Evolutionary conservation across 2,329 filamentous ascomycete genomes (phyloP).

Genomic region (Pestalotiopsis sp.): DNA sequence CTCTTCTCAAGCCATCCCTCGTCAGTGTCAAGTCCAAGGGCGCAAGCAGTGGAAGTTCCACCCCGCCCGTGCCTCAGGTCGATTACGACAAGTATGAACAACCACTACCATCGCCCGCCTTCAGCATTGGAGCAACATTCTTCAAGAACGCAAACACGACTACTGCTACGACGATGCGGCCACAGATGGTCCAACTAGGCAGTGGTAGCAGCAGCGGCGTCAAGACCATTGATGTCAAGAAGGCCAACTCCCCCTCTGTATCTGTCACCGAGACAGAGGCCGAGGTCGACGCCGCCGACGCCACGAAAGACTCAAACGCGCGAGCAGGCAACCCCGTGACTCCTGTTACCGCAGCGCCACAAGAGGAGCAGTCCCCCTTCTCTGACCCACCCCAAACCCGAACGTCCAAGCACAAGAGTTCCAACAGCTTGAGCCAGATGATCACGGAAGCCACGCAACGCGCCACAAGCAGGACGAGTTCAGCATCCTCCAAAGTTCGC

Average conservation of each 20-base stretch:
- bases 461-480: slow-evolving; percentile 37
- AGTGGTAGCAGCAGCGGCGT: slow-evolving; percentile 37
- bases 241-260: slow-evolving; percentile 23
- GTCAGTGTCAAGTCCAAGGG: slow-evolving; percentile 84
- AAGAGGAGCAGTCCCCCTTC: slow-evolving; percentile 60
- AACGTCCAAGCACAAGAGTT: slow-evolving; percentile 37
- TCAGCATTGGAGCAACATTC: slow-evolving; percentile 71
- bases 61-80: slow-evolving; percentile 75
- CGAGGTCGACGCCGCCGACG: slow-evolving; percentile 16
- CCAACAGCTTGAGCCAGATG: slow-evolving; percentile 55
- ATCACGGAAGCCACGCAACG: slow-evolving; percentile 54
- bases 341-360: slow-evolving; percentile 52
- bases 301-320: slow-evolving; percentile 42
- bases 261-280: slow-evolving; percentile 24
- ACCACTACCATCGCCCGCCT: slow-evolving; percentile 50
- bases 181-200: slow-evolving; percentile 63
- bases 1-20: slow-evolving; percentile 86
- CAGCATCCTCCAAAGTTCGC: slow-evolving; percentile 19
- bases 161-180: slow-evolving; percentile 59
- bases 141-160: slow-evolving; percentile 64
- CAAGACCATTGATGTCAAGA: slow-evolving; percentile 40
- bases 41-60: slow-evolving; percentile 52
- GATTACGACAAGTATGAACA: slow-evolving; percentile 63
- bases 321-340: slow-evolving; percentile 35
- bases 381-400: slow-evolving; percentile 51